Base-by-base conservation (phyloP, 2,329 filamentous ascomycete species). In the Emmonsia crescens region DNA sequence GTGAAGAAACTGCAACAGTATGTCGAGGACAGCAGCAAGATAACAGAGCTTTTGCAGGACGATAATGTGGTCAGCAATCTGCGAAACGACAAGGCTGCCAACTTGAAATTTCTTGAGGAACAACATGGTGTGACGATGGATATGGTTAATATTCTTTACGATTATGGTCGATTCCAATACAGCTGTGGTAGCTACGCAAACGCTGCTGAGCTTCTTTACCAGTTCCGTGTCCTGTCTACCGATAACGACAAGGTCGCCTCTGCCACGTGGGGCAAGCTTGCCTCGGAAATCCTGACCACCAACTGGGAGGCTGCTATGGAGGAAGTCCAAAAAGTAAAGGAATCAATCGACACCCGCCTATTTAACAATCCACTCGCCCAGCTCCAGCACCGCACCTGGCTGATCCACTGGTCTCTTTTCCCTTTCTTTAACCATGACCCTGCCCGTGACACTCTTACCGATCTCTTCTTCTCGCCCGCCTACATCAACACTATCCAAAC, bases 401-500 rank as follows among this genome's bases (percentile, higher is more conserved):
- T 99, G 71, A 89, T 96, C 71, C 94, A 99, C 88, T 99, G 94
- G 92, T 87, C 90, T 54, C 87, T 99, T 64, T 99, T 97, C 85
- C 93, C 94, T 65, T 92, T 96, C 80, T 99, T 97, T 85, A 97
- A 99, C 85, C 88, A 90, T 80, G 93, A 97, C 72, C 83, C 86
- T 67, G 90, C 91, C 63, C 91, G 93, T 72, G 94, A 99, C 74
- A 85, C 85, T 69, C 84, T 99, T 70, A 90, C 94, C 73, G 94
- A 99, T 70, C 86, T 97, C 75, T 94, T 96, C 83, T 97, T 99
- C 85, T 95, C 89, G 66, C 89, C 92, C 66, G 85, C 91, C 70
- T 99, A 91, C 83, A 99, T 99, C 85, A 99, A 97, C 85, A 97
- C 93, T 70, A 96, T 99, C 76, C 94, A 99, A 83, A 96, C 94